phyloP scores from a whole-genome alignment of 495 filamentous ascomycete species.

The Aspergillus conjunctus region DNA sequence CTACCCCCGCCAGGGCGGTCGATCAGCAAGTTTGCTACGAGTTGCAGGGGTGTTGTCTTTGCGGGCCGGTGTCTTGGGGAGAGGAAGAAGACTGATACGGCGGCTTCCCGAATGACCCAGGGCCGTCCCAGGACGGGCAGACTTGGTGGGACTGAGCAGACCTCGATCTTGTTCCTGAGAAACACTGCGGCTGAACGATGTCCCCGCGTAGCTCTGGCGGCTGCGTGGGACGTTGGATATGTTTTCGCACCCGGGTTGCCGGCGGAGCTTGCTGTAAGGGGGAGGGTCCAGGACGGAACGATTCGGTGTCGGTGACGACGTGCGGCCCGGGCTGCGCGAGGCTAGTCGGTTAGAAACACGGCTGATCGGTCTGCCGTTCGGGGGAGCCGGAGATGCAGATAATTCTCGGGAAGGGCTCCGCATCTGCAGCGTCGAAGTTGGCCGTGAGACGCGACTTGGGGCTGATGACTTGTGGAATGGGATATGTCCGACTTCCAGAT shows the following conservation, averaged over 20 bases:
- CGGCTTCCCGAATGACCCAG: constrained; percentile 48
- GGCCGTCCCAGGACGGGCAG: constrained; percentile 45
- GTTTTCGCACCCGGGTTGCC: constrained; percentile 25
- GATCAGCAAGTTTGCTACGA: constrained; percentile 36
- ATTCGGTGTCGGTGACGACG: constrained; percentile 36
- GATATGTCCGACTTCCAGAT: constrained; percentile 67
- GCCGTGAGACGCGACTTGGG: constrained; percentile 38
- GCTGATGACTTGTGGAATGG: constrained; percentile 58
- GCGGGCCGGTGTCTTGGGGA: constrained; percentile 36
- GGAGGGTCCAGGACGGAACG: constrained; percentile 40
- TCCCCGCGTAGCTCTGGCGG: constrained; percentile 47
- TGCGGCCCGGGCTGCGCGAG: constrained; percentile 41
- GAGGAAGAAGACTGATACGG: constrained; percentile 53
- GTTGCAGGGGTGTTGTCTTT: constrained; percentile 31
- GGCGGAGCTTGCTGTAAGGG: constrained; percentile 46
- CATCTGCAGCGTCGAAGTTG: constrained; percentile 42
- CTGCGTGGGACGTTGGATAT: constrained; percentile 41
- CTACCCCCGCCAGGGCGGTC: constrained; percentile 43
- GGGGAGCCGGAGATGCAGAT: constrained; percentile 47
- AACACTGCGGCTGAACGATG: constrained; percentile 41
- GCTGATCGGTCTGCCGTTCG: constrained; percentile 32
- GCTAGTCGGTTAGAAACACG: constrained; percentile 44
- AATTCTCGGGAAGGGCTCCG: constrained; percentile 39
- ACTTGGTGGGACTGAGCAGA: constrained; percentile 39
- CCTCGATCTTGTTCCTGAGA: constrained; percentile 30